Evolutionary conservation across 331 rosid species (phyloP), one percentile per base, ranked within the genome.

Genomic region (Saraca asoca): DNA sequence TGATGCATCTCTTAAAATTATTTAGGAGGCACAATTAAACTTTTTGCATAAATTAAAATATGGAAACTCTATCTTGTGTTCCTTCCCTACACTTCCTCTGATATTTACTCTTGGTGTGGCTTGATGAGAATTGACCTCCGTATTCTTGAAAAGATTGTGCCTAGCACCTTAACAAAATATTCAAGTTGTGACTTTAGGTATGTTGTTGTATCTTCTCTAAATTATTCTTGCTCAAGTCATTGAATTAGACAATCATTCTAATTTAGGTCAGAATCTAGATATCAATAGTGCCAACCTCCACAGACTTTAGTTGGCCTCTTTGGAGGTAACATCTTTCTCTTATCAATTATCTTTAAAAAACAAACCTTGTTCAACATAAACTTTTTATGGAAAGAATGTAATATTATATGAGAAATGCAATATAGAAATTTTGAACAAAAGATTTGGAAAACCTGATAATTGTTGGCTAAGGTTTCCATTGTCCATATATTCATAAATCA

Each of bases 401-500:
- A 13, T 39, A 54, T 12, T 12, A 54, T 42, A 9, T 7, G 0
- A 12, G 6, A 16, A 10, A 38, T 16, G n/a, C 13, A 9, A 43
- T 13, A n/a, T 19, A 8, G 5, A 1, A 5, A n/a, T 14, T 13
- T 7, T 6, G 6, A 20, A 10, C 11, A 71, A 0, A 71, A 33
- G 5, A 18, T 15, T 37, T 14, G 29, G 20, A 17, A 59, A 17
- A 62, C 75, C 71, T 42, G 71, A 53, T 54, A 76, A 31, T 8
- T 34, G 68, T 17, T 49, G 68, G 4, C 12, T 38, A 7, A 76
- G 69, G 46, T 76, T 60, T 2, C 76, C 80, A 12, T 63, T 69
- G 41, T 45, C 62, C 80, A 76, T 41, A 58, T 76, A 76, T 58
- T 76, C 80, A 56, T 69, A 69, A 17, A 69, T 49, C 19, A 76